These are phyloP conservation scores for Flaveria ramosissima DNA, from an alignment of 129 eudicot species.

Conservation along the genomic window DNA sequence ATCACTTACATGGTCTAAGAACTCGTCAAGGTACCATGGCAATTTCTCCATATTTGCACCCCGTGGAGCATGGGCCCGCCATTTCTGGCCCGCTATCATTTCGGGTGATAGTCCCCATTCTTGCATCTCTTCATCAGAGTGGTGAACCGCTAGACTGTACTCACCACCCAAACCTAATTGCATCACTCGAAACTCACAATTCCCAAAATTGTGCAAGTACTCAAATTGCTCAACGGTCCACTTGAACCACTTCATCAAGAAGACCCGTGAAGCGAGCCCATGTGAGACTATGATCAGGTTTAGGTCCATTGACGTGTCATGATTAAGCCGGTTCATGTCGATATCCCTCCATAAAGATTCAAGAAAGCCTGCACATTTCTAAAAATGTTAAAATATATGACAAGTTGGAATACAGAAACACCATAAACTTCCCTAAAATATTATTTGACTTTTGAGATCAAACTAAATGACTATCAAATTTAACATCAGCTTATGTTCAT, in stretches of 20 bases:
- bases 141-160: constrained; percentile 77
- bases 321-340: constrained; percentile 76
- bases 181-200: constrained; percentile 79
- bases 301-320: constrained; percentile 50
- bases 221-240: constrained; percentile 91
- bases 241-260: constrained; percentile 93
- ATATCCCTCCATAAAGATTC: constrained; percentile 95
- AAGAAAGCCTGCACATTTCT: constrained; percentile 66
- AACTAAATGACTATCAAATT: neutral
- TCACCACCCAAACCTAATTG: constrained; percentile 77
- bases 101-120: constrained; percentile 78
- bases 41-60: constrained; percentile 62
- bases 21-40: constrained; percentile 60
- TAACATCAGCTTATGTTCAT: neutral
- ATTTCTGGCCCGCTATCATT: constrained; percentile 71
- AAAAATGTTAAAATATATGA: neutral
- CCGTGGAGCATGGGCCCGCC: constrained; percentile 50
- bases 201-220: constrained; percentile 62
- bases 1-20: constrained; percentile 62
- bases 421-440: neutral
- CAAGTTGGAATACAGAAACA: neutral
- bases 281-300: constrained; percentile 76
- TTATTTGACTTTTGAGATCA: constrained; percentile 4
- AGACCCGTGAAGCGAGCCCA: constrained; percentile 73
- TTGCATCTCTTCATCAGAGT: constrained; percentile 61